A percentile compares a stretch with the other conserved stretches of the same genome.
Evolutionary conservation across 768 basidiomycete species (phyloP).

Genomic region (Pleurotus tuber-regium): DNA sequence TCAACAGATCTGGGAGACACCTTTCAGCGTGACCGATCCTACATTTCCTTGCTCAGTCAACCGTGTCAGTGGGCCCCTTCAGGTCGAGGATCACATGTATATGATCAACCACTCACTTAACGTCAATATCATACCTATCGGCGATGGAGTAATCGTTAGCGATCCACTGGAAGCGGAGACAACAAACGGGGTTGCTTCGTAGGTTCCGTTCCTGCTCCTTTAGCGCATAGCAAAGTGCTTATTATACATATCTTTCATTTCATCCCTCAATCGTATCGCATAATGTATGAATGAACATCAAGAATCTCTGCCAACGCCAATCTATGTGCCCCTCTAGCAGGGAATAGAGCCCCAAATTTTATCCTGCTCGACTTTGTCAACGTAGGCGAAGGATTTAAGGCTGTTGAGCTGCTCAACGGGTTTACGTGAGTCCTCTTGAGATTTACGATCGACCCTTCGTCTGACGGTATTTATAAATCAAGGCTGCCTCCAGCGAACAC

Average conservation of each 20-base stretch:
- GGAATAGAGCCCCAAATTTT: constrained; percentile 41
- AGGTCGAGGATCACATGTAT: constrained; percentile 34
- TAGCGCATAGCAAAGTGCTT: too few species aligned
- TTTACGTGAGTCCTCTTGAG: constrained; percentile 16
- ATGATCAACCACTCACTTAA: constrained; percentile 45
- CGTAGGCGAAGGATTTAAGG: constrained; percentile 35
- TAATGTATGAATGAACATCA: background rate
- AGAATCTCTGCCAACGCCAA: constrained; percentile 39
- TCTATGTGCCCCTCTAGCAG: constrained; percentile 38
- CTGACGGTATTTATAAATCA: too few species aligned
- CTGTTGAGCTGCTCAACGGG: constrained; percentile 41
- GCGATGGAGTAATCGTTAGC: constrained; percentile 24
- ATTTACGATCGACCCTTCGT: too few species aligned
- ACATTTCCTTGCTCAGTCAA: constrained; percentile 39
- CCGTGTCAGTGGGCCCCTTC: constrained; percentile 34
- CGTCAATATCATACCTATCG: constrained; percentile 27
- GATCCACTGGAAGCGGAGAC: constrained; percentile 23
- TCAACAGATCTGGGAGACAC: constrained; percentile 41
- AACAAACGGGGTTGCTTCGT: constrained; percentile 29
- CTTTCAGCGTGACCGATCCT: constrained; percentile 34
- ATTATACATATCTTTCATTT: too few species aligned
- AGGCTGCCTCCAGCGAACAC: too few species aligned
- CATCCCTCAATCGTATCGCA: too few species aligned
- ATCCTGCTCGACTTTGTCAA: constrained; percentile 49
- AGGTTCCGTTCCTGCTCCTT: constrained; percentile 14